Base-by-base conservation (phyloP, 768 basidiomycete species). In the Lactifluus pinguis region DNA sequence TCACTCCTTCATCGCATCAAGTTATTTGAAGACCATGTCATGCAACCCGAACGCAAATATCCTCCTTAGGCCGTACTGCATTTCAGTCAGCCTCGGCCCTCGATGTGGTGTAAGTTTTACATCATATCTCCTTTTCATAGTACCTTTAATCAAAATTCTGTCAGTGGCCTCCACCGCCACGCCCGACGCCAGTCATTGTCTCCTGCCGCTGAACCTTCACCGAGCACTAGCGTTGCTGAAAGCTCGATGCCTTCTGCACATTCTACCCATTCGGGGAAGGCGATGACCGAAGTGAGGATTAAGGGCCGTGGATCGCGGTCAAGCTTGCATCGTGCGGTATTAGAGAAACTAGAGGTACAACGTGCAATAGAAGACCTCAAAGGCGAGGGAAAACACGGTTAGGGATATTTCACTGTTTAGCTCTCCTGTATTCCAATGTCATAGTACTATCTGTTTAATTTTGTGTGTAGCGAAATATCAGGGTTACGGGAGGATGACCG, bases 51-150 rank as follows among this genome's bases (percentile, higher is more conserved):
- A 70, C 87, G 82, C 67, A 87, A 90, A 55, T 91, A 89, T 67
- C 89, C 89, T 3, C 87, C 89, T 6, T 92, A 89, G 89, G 87
- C 89, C 0, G 88, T 89, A 8, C 73, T 92, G n/a, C 89, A 92
- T 68, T 92, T 92, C 70, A 90, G 87, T 58, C 89, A 92, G 68
- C 90, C 90, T 3, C n/a, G n/a, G n/a, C n/a, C n/a, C n/a, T n/a
- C 79, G 83, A 66, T 82, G 90, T 59, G 87, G 84, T 30, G 90
- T 92, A 73, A 51, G 86, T 79, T 5, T 57, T 59, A 57, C 44
- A 13, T 55, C 57, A 34, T 55, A 45, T 15, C 54, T 36, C 29
- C n/a, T 29, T 48, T 32, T 55, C 49, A 6, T 13, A 4, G 7
- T 3, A 4, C 19, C 39, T 17, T 25, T 14, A n/a, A 38, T 59